Conservation (phyloP, 768 basidiomycete species). For the Hysterangium stoloniferum region DNA sequence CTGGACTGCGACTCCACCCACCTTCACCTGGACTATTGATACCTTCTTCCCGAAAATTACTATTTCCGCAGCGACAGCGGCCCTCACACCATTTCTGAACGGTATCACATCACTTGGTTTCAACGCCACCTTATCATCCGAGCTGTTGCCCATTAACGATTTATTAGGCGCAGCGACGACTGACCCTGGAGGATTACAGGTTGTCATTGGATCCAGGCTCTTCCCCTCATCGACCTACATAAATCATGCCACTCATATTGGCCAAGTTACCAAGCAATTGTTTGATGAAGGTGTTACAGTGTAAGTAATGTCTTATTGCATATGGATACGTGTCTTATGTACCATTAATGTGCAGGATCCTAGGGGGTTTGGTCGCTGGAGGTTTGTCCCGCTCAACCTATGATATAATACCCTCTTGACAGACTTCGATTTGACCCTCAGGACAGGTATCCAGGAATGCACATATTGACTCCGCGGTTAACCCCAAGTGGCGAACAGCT, state of each 20-base stretch:
- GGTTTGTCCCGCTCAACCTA: neutral
- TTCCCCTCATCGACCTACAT: neutral
- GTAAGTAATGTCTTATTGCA: neutral
- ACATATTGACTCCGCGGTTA: slow-evolving; percentile 26
- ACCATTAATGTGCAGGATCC: neutral
- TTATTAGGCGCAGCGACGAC: neutral
- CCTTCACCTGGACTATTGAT: neutral
- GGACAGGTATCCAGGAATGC: slow-evolving; percentile 29
- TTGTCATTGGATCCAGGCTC: slow-evolving; percentile 11
- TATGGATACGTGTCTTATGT: no score
- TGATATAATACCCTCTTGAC: neutral
- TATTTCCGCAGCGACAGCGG: slow-evolving; percentile 12
- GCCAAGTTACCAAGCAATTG: neutral
- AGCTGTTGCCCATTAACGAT: neutral
- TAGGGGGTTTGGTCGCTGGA: slow-evolving; percentile 10
- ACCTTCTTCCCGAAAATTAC: slow-evolving; percentile 19
- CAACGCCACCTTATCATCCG: no score
- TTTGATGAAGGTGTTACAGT: neutral
- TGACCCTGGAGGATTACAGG: slow-evolving; percentile 2
- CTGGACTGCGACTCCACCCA: no score
- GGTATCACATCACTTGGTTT: no score
- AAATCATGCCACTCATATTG: slow-evolving; percentile 2
- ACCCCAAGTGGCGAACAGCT: slow-evolving; percentile 30
- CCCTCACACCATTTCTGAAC: no score
- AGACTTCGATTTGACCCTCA: slow-evolving; percentile 3